These are phyloP conservation scores for Penicillium cataractarum DNA, from an alignment of 495 filamentous ascomycete species.

Conservation along the genomic window DNA sequence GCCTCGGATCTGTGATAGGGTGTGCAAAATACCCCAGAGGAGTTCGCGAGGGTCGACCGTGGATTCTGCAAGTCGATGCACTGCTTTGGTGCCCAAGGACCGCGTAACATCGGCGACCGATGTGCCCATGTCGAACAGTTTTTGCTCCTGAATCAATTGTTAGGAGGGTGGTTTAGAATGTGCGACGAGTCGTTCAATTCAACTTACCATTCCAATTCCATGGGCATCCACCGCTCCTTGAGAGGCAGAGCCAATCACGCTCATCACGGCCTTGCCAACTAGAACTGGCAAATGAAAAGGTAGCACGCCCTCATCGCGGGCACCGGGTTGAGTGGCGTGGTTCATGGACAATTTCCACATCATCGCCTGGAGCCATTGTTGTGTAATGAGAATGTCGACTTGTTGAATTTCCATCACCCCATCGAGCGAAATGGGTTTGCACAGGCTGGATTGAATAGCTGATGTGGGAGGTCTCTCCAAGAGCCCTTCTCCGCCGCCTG, in stretches of 20 bases:
- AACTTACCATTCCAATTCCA: slow-evolving; percentile 64
- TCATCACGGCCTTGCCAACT: slow-evolving; percentile 57
- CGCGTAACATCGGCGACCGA: slow-evolving; percentile 44
- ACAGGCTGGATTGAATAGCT: slow-evolving; percentile 43
- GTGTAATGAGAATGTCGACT: slow-evolving; percentile 63
- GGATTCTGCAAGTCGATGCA: slow-evolving; percentile 37
- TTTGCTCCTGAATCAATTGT: slow-evolving; percentile 41
- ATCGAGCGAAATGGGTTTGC: slow-evolving; percentile 43
- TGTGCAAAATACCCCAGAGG: slow-evolving; percentile 48
- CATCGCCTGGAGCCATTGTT: slow-evolving; percentile 64
- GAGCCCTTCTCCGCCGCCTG: slow-evolving; percentile 41
- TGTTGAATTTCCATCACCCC: slow-evolving; percentile 59
- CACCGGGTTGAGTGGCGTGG: slow-evolving; percentile 51
- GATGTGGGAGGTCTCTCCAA: slow-evolving; percentile 43
- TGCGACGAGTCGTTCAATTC: neutral
- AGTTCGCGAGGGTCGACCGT: slow-evolving; percentile 43
- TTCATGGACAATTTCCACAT: slow-evolving; percentile 65
- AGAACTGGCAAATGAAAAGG: slow-evolving; percentile 62
- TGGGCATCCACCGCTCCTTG: slow-evolving; percentile 60
- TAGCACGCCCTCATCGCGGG: slow-evolving; percentile 49
- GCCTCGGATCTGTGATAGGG: slow-evolving; percentile 46
- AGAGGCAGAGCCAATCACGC: slow-evolving; percentile 55
- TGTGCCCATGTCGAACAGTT: slow-evolving; percentile 43
- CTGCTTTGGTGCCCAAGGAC: slow-evolving; percentile 37
- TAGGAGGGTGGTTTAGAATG: neutral